phyloP scores from a whole-genome alignment of 305 asterid species.

The Plantago coronopus region DNA sequence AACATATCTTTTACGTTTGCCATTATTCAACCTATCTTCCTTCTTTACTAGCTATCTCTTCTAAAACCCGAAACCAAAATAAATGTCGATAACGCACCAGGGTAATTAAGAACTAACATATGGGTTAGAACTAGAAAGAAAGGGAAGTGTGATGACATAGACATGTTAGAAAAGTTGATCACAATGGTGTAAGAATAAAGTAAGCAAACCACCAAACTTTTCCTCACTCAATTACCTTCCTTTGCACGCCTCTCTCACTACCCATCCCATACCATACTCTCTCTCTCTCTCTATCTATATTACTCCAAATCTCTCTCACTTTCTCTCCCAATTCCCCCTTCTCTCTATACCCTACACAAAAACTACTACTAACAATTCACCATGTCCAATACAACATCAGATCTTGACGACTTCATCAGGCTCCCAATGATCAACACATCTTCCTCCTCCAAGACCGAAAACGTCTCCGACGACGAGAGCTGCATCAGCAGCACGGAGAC shows the following conservation, averaged over 20 bases:
- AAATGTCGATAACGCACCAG: no score
- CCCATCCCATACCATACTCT: conserved; percentile 7
- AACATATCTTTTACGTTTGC: no score
- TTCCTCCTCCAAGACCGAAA: conserved; percentile 11
- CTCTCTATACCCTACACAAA: background rate
- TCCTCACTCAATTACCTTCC: conserved; percentile 47
- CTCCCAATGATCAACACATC: conserved; percentile 31
- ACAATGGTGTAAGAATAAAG: conserved; percentile 51
- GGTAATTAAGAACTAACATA: no score
- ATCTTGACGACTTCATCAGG: conserved; percentile 36
- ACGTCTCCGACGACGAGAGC: conserved; percentile 9
- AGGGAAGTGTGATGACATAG: conserved; percentile 34
- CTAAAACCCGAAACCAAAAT: no score
- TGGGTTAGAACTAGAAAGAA: conserved; percentile 10
- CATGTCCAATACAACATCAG: conserved; percentile 38
- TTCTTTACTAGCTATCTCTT: no score
- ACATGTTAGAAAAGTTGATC: conserved; percentile 50
- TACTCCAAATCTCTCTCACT: conserved; percentile 13
- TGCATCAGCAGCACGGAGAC: background rate
- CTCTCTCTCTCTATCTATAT: conserved; percentile 21
- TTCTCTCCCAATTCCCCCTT: conserved; percentile 22
- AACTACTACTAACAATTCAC: background rate
- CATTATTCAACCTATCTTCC: no score
- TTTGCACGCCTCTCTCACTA: conserved; percentile 47
- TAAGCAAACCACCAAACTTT: conserved; percentile 21